phyloP scores from a whole-genome alignment of 495 filamentous ascomycete species.

The Penicillium herquei region DNA sequence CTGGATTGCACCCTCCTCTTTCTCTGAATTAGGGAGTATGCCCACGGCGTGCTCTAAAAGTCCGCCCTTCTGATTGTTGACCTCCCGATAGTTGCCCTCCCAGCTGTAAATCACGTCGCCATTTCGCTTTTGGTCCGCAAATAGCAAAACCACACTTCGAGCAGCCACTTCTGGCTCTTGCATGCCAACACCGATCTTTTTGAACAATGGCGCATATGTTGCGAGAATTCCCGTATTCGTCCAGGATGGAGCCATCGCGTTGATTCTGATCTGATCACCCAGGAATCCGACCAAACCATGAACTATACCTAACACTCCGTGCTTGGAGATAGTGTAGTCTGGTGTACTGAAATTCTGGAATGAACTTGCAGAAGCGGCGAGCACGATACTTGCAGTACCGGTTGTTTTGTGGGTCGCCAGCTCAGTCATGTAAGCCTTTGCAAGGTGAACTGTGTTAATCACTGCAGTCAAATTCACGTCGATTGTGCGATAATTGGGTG shows the following conservation, averaged over 20 bases:
- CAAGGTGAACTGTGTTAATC: conserved; percentile 40
- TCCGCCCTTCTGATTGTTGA: conserved; percentile 34
- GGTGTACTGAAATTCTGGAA: conserved; percentile 35
- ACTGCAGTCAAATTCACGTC: conserved; percentile 45
- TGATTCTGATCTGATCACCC: conserved; percentile 29
- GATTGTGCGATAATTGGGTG: conserved; percentile 36
- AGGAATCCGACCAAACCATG: conserved; percentile 23
- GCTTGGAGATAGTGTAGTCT: conserved; percentile 41
- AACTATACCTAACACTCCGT: conserved; percentile 37
- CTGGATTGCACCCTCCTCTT: not conserved
- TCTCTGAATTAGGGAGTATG: not conserved
- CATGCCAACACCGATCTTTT: conserved; percentile 21
- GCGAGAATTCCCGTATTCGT: conserved; percentile 31
- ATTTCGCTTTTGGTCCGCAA: conserved; percentile 31
- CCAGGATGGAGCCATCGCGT: conserved; percentile 44
- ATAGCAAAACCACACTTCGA: conserved; percentile 33
- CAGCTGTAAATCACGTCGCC: conserved; percentile 41
- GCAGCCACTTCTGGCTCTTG: conserved; percentile 39
- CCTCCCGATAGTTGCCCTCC: conserved; percentile 35
- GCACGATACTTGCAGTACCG: conserved; percentile 33
- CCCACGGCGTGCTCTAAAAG: conserved; percentile 13
- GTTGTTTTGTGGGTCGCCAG: conserved; percentile 3
- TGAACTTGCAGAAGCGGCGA: conserved; percentile 37
- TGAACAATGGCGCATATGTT: conserved; percentile 18
- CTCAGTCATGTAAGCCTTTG: conserved; percentile 33